Percentiles rank a stretch among this genome's conserved stretches.
These are phyloP conservation scores for Magnaporthiopsis rhizophila DNA, from an alignment of 2,329 filamentous ascomycete species.

Conservation along the genomic window DNA sequence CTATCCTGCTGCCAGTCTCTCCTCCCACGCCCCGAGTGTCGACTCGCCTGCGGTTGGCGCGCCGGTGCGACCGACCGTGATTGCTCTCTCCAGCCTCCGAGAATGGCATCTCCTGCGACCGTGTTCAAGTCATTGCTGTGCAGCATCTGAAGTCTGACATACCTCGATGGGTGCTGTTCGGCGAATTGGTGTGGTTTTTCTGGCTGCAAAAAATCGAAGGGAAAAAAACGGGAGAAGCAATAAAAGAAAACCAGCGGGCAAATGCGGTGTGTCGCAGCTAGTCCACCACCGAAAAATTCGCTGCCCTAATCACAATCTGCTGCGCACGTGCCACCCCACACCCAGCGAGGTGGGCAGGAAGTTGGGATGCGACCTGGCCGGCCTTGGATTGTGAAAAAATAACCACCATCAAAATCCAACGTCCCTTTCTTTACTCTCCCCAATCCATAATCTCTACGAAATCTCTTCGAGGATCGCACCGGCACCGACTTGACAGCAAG, in stretches of 20 bases:
- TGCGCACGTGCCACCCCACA: conserved; percentile 4
- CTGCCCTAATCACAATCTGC: conserved; percentile 6
- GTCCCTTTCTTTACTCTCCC: conserved; percentile 7
- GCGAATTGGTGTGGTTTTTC: not conserved
- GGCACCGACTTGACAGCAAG: conserved; percentile 43
- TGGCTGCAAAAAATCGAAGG: not conserved
- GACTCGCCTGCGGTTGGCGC: not conserved
- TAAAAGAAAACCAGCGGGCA: not conserved
- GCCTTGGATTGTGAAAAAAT: not conserved
- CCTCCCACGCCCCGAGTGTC: not conserved
- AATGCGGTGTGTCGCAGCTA: not conserved
- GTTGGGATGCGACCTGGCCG: not conserved
- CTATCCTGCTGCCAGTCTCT: not conserved
- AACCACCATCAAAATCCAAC: conserved; percentile 7
- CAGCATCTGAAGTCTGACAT: conserved; percentile 9
- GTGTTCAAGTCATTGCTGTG: conserved; percentile 19
- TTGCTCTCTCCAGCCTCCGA: conserved; percentile 55
- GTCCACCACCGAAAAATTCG: conserved; percentile 3
- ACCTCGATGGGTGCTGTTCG: conserved; percentile 10
- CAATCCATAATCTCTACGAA: conserved; percentile 18
- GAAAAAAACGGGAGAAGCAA: not conserved
- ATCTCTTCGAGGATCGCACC: conserved; percentile 62
- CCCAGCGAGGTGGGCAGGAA: not conserved
- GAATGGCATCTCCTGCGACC: conserved; percentile 20
- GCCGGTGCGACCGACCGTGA: conserved; percentile 26